phyloP scores from a whole-genome alignment of 257 asterid species.

The Penstemon davidsonii region DNA sequence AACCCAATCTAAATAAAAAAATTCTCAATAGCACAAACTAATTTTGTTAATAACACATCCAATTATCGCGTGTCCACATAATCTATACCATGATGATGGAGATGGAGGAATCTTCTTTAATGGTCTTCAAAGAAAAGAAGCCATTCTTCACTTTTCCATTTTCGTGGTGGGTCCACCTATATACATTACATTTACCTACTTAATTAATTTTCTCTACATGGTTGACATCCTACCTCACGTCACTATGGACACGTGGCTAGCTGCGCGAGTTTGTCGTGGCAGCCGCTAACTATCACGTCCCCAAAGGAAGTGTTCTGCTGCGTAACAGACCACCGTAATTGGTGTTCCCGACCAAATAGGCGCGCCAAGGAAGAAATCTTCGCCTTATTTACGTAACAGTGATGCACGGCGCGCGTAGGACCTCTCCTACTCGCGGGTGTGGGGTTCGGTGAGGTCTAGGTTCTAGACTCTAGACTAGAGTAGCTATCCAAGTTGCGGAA shows the following conservation, averaged over 20 bases:
- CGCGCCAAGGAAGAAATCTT: neutral
- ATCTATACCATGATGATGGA: too few species aligned
- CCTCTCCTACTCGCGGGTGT: neutral
- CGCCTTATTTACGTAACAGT: neutral
- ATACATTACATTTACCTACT: neutral
- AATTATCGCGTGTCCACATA: too few species aligned
- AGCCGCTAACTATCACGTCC: constrained; percentile 29
- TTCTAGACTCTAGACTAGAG: neutral
- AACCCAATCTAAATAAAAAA: too few species aligned
- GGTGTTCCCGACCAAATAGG: neutral
- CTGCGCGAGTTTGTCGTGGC: constrained; percentile 20
- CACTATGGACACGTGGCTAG: constrained; percentile 28
- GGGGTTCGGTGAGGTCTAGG: constrained; percentile 2
- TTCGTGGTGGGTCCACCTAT: constrained; percentile 20
- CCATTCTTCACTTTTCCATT: neutral
- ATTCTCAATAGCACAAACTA: too few species aligned
- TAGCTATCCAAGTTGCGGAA: constrained; percentile 14
- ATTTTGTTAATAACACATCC: too few species aligned
- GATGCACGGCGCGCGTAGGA: constrained; percentile 29
- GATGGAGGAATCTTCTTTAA: neutral
- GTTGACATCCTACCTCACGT: constrained; percentile 24
- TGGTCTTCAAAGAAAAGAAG: neutral
- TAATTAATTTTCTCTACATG: constrained; percentile 8
- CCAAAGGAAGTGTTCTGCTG: constrained; percentile 7
- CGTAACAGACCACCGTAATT: constrained; percentile 5